These are phyloP conservation scores for fission yeast (Schizosaccharomyces pombe) DNA, from an alignment of 805 yeast genomes.

Conservation along the genomic window ASM294v3 CU329670.1:4951501-4952000, in stretches of 20 bases:
- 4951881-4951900: background rate
- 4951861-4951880: background rate
- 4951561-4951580: conserved; percentile 18
- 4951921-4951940: background rate
- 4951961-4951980: background rate
- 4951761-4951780: background rate
- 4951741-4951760: background rate
- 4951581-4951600: no score
- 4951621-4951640: no score
- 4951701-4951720: background rate
- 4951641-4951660: no score
- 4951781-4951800: background rate
- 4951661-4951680: no score
- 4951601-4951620: no score
- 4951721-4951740: background rate
- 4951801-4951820: background rate
- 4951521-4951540: background rate
- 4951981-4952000: background rate
- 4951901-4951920: conserved; percentile 1
- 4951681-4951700: no score
- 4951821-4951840: background rate
- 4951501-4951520: conserved; percentile 1
- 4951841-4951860: background rate
- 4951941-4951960: background rate
- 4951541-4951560: conserved; percentile 16